phyloP scores from a whole-genome alignment of 139 green algal genomes.

The Mesostigma viride region DNA sequence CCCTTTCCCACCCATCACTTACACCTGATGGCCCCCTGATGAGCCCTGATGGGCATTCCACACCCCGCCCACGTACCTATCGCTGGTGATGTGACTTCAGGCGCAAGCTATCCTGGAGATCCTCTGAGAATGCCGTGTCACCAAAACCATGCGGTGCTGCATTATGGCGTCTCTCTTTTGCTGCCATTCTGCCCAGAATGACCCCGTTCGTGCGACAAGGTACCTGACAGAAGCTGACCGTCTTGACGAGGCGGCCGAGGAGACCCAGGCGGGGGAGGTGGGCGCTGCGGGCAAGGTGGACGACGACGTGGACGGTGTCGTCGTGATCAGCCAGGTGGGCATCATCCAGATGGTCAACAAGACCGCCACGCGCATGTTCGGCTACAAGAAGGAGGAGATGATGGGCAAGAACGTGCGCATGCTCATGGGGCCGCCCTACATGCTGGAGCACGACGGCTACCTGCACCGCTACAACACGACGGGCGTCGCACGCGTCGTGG shows the following conservation, averaged over 20 bases:
- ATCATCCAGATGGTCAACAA: slow-evolving; percentile 10
- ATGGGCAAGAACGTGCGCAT: neutral
- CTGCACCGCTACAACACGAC: slow-evolving; percentile 32
- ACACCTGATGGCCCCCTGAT: no score
- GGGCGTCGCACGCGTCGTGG: neutral
- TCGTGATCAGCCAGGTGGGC: neutral
- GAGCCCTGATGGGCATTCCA: no score
- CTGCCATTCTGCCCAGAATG: no score
- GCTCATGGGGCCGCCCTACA: slow-evolving; percentile 12
- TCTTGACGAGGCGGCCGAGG: neutral
- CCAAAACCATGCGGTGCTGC: no score
- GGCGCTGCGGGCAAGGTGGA: neutral
- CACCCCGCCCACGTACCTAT: no score
- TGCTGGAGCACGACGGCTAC: slow-evolving; percentile 38
- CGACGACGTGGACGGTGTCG: neutral
- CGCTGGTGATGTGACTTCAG: no score
- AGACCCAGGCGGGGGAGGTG: neutral
- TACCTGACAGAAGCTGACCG: neutral
- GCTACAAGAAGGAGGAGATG: slow-evolving; percentile 3
- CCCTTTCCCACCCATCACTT: no score
- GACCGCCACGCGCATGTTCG: neutral
- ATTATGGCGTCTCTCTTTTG: no score
- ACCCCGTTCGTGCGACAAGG: slow-evolving; percentile 13
- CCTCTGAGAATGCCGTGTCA: no score
- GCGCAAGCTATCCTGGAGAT: no score